Evolutionary conservation across 192 early-diverging fungal species (phyloP), one percentile per base, ranked within the genome.

Genomic region (Piromyces finnis): DNA sequence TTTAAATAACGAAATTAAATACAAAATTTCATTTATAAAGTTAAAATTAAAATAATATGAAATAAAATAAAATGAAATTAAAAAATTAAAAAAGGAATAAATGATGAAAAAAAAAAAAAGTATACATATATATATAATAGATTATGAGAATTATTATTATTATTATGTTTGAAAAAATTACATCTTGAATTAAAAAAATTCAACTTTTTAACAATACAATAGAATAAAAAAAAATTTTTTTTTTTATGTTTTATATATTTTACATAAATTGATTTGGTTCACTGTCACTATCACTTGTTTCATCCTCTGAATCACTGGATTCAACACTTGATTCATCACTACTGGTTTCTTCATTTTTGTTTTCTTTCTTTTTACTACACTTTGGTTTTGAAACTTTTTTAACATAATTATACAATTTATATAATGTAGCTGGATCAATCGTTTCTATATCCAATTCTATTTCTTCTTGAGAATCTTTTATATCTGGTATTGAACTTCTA

Each of bases 381-480:
- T 68, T 68, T 11, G 51, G 51, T 68, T 68, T 68, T 27, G 22
- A 68, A 9, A 68, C 51, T 68, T 68, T 68, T n/a, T 68, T 68
- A 68, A 68, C 51, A 68, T 68, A 68, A 68, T 68, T 68, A 11
- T 68, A 68, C 5, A 68, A n/a, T 68, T 68, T 68, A n/a, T 9
- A 68, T 68, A 68, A 68, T 22, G 51, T 68, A n/a, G 26, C 26
- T 27, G 39, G 30, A 77, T 86, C 83, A 39, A 86, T 80, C 0
- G 79, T 79, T 32, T 86, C 84, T 29, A 86, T 84, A 81, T 86
- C 84, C 11, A 86, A 78, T 79, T 86, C 86, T 35, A 86, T 85
- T 59, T 86, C 86, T 29, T 83, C 84, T 30, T 82, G 32, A 14
- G 82, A 77, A 35, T 81, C 81, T 6, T 77, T 28, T 16, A 85